Percentiles rank a stretch among this genome's conserved stretches.
Evolutionary conservation across 257 asterid species (phyloP).

Genomic region (Petunia axillaris): DNA sequence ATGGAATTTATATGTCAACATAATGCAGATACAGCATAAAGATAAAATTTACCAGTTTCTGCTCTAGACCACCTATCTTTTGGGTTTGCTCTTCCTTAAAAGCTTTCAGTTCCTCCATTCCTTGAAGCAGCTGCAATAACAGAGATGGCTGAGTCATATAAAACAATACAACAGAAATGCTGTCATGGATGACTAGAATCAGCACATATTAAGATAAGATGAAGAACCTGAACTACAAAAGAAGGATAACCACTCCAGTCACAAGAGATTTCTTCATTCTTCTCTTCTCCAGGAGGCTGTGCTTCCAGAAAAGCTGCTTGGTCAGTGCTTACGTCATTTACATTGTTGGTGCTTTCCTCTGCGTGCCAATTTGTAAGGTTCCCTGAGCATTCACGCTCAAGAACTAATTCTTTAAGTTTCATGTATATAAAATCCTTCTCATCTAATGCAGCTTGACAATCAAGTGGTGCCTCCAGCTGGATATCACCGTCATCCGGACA

Average conservation of each 20-base stretch:
- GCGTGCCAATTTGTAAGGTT: slow-evolving; percentile 28
- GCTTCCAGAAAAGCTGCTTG: slow-evolving; percentile 38
- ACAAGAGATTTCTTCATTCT: slow-evolving; percentile 36
- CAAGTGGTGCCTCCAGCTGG: slow-evolving; percentile 31
- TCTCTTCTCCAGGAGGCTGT: slow-evolving; percentile 35
- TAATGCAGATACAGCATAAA: neutral
- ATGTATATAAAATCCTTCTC: slow-evolving; percentile 49
- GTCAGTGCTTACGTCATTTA: slow-evolving; percentile 34
- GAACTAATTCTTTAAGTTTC: slow-evolving; percentile 64
- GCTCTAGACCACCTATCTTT: slow-evolving; percentile 50
- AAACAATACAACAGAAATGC: neutral
- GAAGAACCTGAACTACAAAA: slow-evolving; percentile 56
- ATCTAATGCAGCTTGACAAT: slow-evolving; percentile 35
- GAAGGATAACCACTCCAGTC: slow-evolving; percentile 45
- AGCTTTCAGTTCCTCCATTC: slow-evolving; percentile 55
- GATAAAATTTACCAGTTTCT: slow-evolving; percentile 61
- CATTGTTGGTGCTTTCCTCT: slow-evolving; percentile 37
- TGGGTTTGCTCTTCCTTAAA: slow-evolving; percentile 52
- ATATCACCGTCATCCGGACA: slow-evolving; percentile 33
- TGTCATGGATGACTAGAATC: slow-evolving; percentile 8
- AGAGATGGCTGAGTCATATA: neutral
- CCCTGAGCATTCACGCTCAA: slow-evolving; percentile 28
- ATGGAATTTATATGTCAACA: neutral
- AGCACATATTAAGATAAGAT: slow-evolving; percentile 21
- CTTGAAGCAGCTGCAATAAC: slow-evolving; percentile 51